These are phyloP conservation scores for Hevea brasiliensis DNA, from an alignment of 345 rosid genomes.

Conservation along the genomic window DNA sequence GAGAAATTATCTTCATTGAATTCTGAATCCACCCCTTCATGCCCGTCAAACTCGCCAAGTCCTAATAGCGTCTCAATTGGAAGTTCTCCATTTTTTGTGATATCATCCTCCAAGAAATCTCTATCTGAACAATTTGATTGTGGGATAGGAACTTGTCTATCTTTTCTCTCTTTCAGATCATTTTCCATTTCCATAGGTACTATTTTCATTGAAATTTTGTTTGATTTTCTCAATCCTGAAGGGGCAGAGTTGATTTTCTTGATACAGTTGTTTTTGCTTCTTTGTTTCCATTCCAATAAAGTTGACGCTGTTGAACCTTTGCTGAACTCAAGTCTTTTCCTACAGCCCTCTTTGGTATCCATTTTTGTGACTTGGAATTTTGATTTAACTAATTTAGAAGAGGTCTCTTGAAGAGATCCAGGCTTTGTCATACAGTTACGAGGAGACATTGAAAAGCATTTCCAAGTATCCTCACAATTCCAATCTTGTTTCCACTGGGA, in stretches of 20 bases:
- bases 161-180: too few species aligned
- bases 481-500: slow-evolving; percentile 44
- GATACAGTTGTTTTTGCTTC: slow-evolving; percentile 1
- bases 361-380: slow-evolving; percentile 22
- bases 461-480: slow-evolving; percentile 44
- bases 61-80: slow-evolving; percentile 46
- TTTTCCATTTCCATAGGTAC: slow-evolving; percentile 36
- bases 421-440: slow-evolving; percentile 17
- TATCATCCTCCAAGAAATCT: slow-evolving; percentile 38
- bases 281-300: too few species aligned
- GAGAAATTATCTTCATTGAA: slow-evolving; percentile 40
- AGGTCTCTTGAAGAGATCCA: slow-evolving; percentile 13
- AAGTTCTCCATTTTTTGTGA: slow-evolving; percentile 35
- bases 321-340: slow-evolving; percentile 26
- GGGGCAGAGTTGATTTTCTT: slow-evolving; percentile 25
- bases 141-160: too few species aligned
- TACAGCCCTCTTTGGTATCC: slow-evolving; percentile 27
- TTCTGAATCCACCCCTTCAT: slow-evolving; percentile 53
- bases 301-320: too few species aligned
- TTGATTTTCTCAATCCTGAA: slow-evolving; percentile 39
- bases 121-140: too few species aligned
- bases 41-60: slow-evolving; percentile 53
- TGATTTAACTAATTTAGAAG: slow-evolving; percentile 29
- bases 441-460: slow-evolving; percentile 55
- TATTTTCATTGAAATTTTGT: slow-evolving; percentile 28